Percentiles rank a stretch among this genome's conserved stretches.
These are phyloP conservation scores for Primulina huaijiensis DNA, from an alignment of 257 asterid species.

Conservation along the genomic window DNA sequence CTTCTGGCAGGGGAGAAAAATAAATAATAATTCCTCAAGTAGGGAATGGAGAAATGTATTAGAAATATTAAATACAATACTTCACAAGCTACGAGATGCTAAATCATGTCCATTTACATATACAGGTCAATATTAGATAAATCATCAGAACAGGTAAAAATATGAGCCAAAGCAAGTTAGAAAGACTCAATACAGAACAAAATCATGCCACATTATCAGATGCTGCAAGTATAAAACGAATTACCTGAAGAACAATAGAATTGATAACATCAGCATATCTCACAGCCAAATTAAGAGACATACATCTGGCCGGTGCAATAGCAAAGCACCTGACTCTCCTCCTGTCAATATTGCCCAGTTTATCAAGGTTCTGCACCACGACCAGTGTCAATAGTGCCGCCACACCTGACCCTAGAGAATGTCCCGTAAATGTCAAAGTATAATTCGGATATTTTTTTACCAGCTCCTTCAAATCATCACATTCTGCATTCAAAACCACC, in stretches of 20 bases:
- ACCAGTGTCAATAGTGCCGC: constrained; percentile 68
- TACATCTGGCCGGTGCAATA: constrained; percentile 89
- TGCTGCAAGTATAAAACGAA: neutral
- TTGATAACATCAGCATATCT: constrained; percentile 85
- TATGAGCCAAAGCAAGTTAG: neutral
- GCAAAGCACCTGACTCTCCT: constrained; percentile 75
- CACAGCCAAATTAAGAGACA: constrained; percentile 85
- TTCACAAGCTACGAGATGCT: neutral
- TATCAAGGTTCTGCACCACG: constrained; percentile 55
- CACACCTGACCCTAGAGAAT: constrained; percentile 88
- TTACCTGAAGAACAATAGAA: constrained; percentile 80
- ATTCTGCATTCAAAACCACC: constrained; percentile 54
- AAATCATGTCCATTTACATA: too few species aligned
- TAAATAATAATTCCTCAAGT: neutral
- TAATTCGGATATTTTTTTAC: constrained; percentile 59
- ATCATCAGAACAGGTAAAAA: neutral
- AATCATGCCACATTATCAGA: too few species aligned
- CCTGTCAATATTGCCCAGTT: constrained; percentile 65
- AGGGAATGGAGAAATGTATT: neutral
- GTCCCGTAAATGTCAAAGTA: constrained; percentile 76
- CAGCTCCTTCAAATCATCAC: constrained; percentile 55
- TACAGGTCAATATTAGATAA: too few species aligned
- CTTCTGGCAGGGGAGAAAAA: neutral
- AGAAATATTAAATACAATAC: neutral
- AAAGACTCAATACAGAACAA: too few species aligned